Evolutionary conservation across 2,329 filamentous ascomycete genomes (phyloP), one percentile per base, ranked within the genome.

Genomic region (Pestalotiopsis sp.): DNA sequence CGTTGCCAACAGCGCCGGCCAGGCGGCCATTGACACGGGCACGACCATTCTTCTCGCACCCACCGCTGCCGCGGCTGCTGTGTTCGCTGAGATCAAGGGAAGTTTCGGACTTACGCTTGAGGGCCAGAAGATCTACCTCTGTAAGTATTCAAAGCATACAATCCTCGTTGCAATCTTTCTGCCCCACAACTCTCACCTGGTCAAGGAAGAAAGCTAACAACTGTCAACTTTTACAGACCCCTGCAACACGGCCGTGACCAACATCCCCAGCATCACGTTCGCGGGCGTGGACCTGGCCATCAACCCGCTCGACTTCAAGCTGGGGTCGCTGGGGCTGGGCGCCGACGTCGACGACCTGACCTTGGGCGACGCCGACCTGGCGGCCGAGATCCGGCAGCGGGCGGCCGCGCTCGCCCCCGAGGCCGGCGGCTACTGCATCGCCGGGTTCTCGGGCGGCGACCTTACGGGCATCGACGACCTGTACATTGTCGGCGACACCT

Each of bases 401-500:
- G 20, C 45, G 13, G 17, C 62, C n/a, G 45, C 17, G 45, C 23
- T 59, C 13, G 20, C 57, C 17, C 57, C 57, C 57, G 57, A 59
- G 17, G 36, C 25, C 27, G 64, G 36, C 27, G 64, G 41, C 45
- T 45, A 52, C 23, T 66, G 64, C 64, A 66, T 66, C 23, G 45
- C 64, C 27, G 64, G 45, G 11, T 56, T 66, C 20, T 31, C 41
- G 7, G 64, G 64, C 23, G 64, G 64, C 20, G 64, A 66, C 45
- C 49, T 66, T 14, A 66, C 64, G 13, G 64, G 64, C 27, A 58
- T 66, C 20, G 64, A 66, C 38, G 64, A 66, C 45, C 49, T 66
- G 27, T 66, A 66, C 64, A 66, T 66, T 40, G 64, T 66, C 5
- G 64, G 64, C 4, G 64, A 66, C 64, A 66, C 64, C 4, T 66